Evolutionary conservation across 495 filamentous ascomycete species (phyloP).

Genomic region (Penicillium coprophilum): DNA sequence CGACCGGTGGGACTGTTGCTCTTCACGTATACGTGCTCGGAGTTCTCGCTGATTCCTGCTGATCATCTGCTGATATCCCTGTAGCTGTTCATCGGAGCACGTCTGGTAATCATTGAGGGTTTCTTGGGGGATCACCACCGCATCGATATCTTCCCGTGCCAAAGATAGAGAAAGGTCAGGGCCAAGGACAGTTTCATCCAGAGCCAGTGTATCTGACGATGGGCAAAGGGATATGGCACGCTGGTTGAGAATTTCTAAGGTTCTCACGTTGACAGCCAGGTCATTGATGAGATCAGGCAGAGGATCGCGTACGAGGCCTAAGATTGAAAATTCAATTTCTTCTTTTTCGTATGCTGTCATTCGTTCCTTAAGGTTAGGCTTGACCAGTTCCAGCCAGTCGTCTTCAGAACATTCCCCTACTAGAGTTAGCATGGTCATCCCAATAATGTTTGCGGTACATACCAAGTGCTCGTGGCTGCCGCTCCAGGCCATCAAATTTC

Average conservation of each 20-base stretch:
- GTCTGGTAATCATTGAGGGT: slow-evolving; percentile 19
- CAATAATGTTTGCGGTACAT: slow-evolving; percentile 19
- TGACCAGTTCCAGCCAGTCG: slow-evolving; percentile 53
- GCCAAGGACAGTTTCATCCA: slow-evolving; percentile 30
- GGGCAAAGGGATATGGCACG: slow-evolving; percentile 27
- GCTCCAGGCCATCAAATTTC: slow-evolving; percentile 86
- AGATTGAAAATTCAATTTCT: slow-evolving; percentile 57
- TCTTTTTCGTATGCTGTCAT: slow-evolving; percentile 55
- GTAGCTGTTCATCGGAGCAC: slow-evolving; percentile 28
- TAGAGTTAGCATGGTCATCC: slow-evolving; percentile 1
- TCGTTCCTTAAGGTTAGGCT: slow-evolving; percentile 46
- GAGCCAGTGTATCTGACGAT: not conserved
- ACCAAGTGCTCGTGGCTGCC: slow-evolving; percentile 71
- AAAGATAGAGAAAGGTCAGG: slow-evolving; percentile 37
- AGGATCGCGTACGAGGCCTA: slow-evolving; percentile 56
- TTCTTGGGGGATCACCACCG: slow-evolving; percentile 20
- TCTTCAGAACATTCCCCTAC: slow-evolving; percentile 37
- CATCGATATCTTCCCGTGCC: slow-evolving; percentile 35
- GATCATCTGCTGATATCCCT: slow-evolving; percentile 30
- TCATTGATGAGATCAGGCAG: slow-evolving; percentile 38
- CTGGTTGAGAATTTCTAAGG: slow-evolving; percentile 35
- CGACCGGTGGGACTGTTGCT: slow-evolving; percentile 38
- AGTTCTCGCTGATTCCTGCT: slow-evolving; percentile 35
- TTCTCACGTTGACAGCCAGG: slow-evolving; percentile 49
- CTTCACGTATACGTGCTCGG: slow-evolving; percentile 42